Percentiles rank a stretch among this genome's conserved stretches.
phyloP scores from a whole-genome alignment of 805 yeast genomes.

The Saccharomycopsis babjevae region DNA sequence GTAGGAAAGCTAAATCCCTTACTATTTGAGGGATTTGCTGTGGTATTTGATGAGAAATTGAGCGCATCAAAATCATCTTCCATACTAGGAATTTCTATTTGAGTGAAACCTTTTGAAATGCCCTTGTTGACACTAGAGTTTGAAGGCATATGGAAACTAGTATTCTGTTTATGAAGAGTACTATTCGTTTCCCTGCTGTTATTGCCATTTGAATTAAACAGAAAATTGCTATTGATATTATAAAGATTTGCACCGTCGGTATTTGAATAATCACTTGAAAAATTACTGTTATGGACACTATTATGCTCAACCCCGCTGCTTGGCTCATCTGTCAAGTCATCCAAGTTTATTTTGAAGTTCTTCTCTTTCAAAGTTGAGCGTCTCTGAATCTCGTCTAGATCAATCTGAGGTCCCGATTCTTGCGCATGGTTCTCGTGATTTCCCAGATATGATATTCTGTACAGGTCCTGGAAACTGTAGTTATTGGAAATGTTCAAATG shows the following conservation, averaged over 20 bases:
- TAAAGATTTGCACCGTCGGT: background rate
- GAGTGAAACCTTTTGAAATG: slow-evolving; percentile 3
- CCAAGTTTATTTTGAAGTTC: background rate
- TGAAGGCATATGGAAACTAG: background rate
- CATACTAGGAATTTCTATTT: slow-evolving; percentile 15
- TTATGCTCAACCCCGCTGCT: background rate
- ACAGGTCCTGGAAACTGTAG: background rate
- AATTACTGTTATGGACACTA: background rate
- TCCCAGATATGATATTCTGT: background rate
- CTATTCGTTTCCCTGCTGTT: background rate
- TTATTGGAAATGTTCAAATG: background rate
- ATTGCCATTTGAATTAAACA: background rate
- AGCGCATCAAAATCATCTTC: slow-evolving; percentile 4
- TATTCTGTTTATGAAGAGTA: background rate
- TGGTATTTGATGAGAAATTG: background rate
- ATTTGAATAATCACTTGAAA: background rate
- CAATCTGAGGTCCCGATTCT: slow-evolving; percentile 5
- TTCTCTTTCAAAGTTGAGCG: slow-evolving; percentile 1
- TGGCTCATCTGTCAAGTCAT: background rate
- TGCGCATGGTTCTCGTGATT: background rate
- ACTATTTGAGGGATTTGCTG: background rate
- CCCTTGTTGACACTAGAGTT: background rate
- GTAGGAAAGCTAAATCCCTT: slow-evolving; percentile 9
- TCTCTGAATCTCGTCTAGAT: slow-evolving; percentile 16
- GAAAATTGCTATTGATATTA: background rate